Base-by-base conservation (phyloP, 1,284 basidiomycete species). In the Vanrija humicola region DNA sequence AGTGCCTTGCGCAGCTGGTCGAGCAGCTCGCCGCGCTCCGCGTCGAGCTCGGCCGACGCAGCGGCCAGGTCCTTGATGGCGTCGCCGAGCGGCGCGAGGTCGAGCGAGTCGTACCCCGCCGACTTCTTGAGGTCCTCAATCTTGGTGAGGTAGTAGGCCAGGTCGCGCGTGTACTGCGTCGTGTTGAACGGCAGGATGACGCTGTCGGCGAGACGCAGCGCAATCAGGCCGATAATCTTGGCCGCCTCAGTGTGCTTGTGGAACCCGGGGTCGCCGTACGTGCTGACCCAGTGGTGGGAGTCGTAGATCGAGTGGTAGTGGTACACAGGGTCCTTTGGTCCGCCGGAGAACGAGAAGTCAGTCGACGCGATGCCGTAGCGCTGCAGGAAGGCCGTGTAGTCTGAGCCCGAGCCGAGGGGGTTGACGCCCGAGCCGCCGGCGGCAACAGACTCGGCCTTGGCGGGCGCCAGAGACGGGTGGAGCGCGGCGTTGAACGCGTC, bases 291-390 rank as follows among this genome's bases (percentile, higher is more conserved):
- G 49, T 78, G 77, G 64, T 86, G 82, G 26, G 82, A 83, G 72
- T 93, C 90, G 70, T 88, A 93, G 59, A 90, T 83, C 46, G 72
- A 75, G 68, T 79, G 79, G 66, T 89, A 89, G 69, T 89, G 88
- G 67, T 89, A 89, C 6, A 83, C 81, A 6, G 89, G 81, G 67
- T 89, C 87, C 14, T 68, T 69, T 5, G 65, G 64, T 0, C 70
- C 69, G 15, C 62, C 62, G 71, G 59, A 82, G 82, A 21, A 84
- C 79, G 48, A 84, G 74, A 45, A 60, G 52, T 62, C 60, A 12
- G 54, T 56, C 48, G 50, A 49, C 45, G 74, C 62, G 73, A 90
- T 69, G 8, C 78, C 78, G 50, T 75, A 74, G 51, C 76, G 68
- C 65, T 82, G 81, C 18, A 84, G 66, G 70, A 83, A 95, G n/a